Base-by-base conservation (phyloP, 352 stramenopile genomes). In the Globisporangium middletonii region DNA sequence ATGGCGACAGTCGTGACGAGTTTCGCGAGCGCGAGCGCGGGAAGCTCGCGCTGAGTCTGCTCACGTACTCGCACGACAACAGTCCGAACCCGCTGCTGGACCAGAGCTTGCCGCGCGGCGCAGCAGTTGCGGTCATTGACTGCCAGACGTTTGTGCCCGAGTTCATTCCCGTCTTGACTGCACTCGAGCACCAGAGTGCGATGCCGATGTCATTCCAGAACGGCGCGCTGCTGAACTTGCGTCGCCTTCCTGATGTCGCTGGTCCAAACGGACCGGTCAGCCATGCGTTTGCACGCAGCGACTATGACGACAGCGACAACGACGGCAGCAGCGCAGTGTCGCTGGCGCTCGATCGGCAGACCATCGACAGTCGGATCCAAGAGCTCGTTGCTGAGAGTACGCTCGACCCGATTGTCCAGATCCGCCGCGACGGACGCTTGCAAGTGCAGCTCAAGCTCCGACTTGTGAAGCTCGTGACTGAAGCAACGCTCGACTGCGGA, bases 61-160 rank as follows among this genome's bases (percentile, higher is more conserved):
- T 92, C 0, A 83, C 89, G 52, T 88, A 90, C 48, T 65, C 71
- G 0, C 65, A 65, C 12, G 82, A 89, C 55, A 70, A 89, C 18
- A 75, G 73, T 11, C 83, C 68, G 16, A 90, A 88, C 48, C 59
- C 72, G 0, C 46, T 90, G 43, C 44, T 86, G 43, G 45, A 51
- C 1, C 71, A 78, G 28, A 79, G 72, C 42, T 71, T 92, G 6
- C 64, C 67, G 46, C 68, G 72, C 51, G 83, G 81, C 13, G 57
- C 75, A 28, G 60, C 69, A 30, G 65, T 96, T 43, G 85, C 77
- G 11, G 86, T 96, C 48, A 90, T 96, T 62, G 85, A 96, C 55
- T 95, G 83, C 46, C 78, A 88, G 61, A 86, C 82, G 8, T 96
- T 96, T 63, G 83, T 92, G 1, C 85, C 85, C 0, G 87, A 96